Evolutionary conservation across 1,284 basidiomycete genomes (phyloP), one percentile per base, ranked within the genome.

Genomic region (Sparassis latifolia): DNA sequence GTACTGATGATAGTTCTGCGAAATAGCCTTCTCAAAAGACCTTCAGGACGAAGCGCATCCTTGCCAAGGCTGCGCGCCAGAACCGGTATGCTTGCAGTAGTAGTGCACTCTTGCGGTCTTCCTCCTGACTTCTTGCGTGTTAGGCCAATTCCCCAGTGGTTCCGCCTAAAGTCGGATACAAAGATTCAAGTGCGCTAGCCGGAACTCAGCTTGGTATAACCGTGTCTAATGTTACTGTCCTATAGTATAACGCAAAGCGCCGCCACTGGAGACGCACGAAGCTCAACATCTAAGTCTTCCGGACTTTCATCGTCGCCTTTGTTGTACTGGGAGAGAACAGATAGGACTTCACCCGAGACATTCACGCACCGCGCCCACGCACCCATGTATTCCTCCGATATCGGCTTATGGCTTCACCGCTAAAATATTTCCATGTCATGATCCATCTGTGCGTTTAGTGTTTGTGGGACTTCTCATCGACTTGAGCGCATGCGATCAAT

Each of bases 71-170:
- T 57, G 73, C 80, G 55, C 85, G 91, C 69, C 93, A 96, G 82
- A 99, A 99, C 83, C 84, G 96, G 91, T 94, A 64, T 61, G 83
- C 72, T 52, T 32, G 6, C 5, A 7, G 30, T 3, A 29, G 12
- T 50, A 45, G 47, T 47, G 33, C 20, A 32, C 27, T 30, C 27
- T 33, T 29, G 42, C 40, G 42, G 49, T 39, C 47, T 42, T 4
- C 47, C 4, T 31, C 45, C 44, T 55, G 54, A 51, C 54, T 51
- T 43, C n/a, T 29, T 45, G 31, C 35, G 28, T 30, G 56, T 32
- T 52, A 92, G 90, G 68, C 94, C 94, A 60, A 96, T 98, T 58
- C 95, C 94, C 58, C 92, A 96, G 68, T 98, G 94, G 95, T 97
- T 95, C 85, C 92, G 94, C 64, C 79, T 97, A 60, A 97, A 97